Base-by-base conservation (phyloP, 2,329 filamentous ascomycete genomes). In the Fusarium protoensiforme region DNA sequence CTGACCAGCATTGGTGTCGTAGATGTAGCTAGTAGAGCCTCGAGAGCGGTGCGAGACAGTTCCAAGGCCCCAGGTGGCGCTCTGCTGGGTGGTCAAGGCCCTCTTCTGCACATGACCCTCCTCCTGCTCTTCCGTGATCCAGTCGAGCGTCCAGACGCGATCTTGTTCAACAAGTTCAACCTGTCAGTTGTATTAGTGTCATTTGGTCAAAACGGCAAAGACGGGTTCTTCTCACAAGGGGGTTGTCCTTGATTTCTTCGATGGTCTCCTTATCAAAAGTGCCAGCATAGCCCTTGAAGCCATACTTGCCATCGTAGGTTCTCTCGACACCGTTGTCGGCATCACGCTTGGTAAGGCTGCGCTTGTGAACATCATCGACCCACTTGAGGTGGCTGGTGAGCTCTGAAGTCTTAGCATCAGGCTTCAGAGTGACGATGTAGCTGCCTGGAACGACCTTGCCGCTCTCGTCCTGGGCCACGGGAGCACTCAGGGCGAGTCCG, bases 401-500 rank as follows among this genome's bases (percentile, higher is more conserved):
- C 36, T 82, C 83, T 5, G 83, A 82, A 20, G 84, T 78, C 58
- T 80, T 81, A 72, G 84, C 83, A 61, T 84, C 85, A 71, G 83
- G 82, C 80, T 91, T 89, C 81, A 91, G 90, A 57, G 91, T 89
- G 39, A 92, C 86, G 74, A 92, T 91, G 81, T 90, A 92, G 63
- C 85, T 85, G 74, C 80, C 81, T 56, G 82, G 76, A 53, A 84
- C 73, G 61, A 83, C 64, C 35, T 74, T 35, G 41, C 64, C 68
- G 11, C 70, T 59, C 59, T 67, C 70, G 29, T 65, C 68, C 58
- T 75, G 69, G 9, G 67, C 66, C 36, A 75, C 59, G 31, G 79
- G 78, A 43, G 75, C 75, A 13, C 74, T 74, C 27, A 71, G 51
- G 35, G 56, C 66, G 48, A 71, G 51, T 22, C 78, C 69, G 36